Conservation (phyloP, 2,329 filamentous ascomycete species). For the Phaeosphaeriaceae sp. region DNA sequence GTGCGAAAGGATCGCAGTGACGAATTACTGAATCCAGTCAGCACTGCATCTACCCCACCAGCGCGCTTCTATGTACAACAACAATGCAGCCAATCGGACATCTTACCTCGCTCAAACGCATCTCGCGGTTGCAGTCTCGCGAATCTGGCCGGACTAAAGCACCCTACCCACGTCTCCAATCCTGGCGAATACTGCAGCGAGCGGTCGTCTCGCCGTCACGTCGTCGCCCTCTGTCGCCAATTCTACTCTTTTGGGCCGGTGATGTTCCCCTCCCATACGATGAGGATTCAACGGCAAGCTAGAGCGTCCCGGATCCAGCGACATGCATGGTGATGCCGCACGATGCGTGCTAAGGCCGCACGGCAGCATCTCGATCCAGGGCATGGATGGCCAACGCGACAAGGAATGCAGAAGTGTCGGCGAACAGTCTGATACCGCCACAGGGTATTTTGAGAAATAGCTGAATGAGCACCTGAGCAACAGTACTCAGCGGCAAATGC, state of each 20-base stretch:
- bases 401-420: neutral
- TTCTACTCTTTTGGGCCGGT: neutral
- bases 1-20: neutral
- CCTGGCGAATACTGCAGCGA: neutral
- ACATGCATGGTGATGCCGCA: slow-evolving; percentile 11
- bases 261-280: neutral
- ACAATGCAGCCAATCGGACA: neutral
- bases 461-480: neutral
- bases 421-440: slow-evolving; percentile 5
- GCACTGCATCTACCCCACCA: neutral
- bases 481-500: neutral
- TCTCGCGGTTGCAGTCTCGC: neutral
- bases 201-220: neutral
- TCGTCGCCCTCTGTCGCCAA: neutral
- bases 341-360: slow-evolving; percentile 5
- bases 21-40: neutral
- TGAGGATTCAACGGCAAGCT: neutral
- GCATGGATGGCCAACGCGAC: neutral
- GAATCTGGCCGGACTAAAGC: neutral
- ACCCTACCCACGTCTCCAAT: neutral
- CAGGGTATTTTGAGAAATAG: neutral
- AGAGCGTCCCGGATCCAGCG: slow-evolving; percentile 3
- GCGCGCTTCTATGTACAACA: neutral
- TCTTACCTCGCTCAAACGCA: neutral
- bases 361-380: slow-evolving; percentile 2